Conservation (phyloP, 495 filamentous ascomycete species). For the Trichoderma parareesei region DNA sequence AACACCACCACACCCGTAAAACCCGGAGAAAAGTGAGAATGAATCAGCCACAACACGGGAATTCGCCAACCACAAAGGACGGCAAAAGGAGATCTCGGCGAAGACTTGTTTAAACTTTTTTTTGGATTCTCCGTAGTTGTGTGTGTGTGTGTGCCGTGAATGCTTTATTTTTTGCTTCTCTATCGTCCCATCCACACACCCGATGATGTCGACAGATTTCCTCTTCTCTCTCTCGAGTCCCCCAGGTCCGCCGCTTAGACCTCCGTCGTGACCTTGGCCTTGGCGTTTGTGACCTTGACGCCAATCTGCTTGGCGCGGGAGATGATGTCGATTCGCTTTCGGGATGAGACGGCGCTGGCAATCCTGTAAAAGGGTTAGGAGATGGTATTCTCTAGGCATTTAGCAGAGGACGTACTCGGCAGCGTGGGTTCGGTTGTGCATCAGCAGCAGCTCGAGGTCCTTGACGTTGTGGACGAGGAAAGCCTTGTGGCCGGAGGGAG, state of each 20-base stretch:
- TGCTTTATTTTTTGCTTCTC: constrained; percentile 5
- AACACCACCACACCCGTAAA: neutral
- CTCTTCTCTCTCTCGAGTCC: neutral
- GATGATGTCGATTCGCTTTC: constrained; percentile 97
- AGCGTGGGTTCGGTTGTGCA: constrained; percentile 99
- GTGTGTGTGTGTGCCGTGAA: constrained; percentile 3
- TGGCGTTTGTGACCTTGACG: constrained; percentile 98
- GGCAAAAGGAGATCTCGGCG: neutral
- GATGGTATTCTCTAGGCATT: neutral
- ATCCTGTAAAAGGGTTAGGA: constrained; percentile 53
- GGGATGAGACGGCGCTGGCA: constrained; percentile 89
- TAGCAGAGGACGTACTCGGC: constrained; percentile 68
- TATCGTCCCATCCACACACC: constrained; percentile 6
- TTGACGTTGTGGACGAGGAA: constrained; percentile 95
- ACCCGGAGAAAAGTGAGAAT: neutral
- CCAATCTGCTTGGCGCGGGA: constrained; percentile 91
- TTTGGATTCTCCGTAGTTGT: neutral
- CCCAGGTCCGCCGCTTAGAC: constrained; percentile 49
- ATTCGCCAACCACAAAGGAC: neutral
- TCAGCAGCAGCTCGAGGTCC: constrained; percentile 94
- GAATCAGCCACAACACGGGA: neutral
- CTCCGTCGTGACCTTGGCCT: constrained; percentile 96
- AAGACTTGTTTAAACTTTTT: constrained; percentile 2
- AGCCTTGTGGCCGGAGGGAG: constrained; percentile 98
- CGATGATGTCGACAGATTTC: neutral